These are phyloP conservation scores for Paramecium pentaurelia DNA, from an alignment of 73 alveolate genomes.

Conservation along the genomic window DNA sequence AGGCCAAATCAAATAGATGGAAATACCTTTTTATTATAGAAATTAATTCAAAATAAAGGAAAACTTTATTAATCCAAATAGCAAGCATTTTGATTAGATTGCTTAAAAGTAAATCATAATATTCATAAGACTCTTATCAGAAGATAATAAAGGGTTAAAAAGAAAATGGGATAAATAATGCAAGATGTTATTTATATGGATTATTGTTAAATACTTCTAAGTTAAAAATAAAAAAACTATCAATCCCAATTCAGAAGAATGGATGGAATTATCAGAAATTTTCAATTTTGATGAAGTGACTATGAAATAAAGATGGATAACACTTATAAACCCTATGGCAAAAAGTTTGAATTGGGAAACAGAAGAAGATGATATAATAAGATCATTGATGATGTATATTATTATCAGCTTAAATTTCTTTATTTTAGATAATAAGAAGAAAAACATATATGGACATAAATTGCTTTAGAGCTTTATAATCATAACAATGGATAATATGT, in stretches of 20 bases:
- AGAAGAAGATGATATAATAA: constrained; percentile 38
- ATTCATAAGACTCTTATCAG: neutral
- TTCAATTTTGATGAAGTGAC: neutral
- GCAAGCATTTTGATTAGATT: constrained; percentile 25
- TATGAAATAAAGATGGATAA: constrained; percentile 19
- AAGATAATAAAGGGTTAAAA: constrained; percentile 4
- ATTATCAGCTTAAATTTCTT: neutral
- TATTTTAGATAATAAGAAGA: constrained; percentile 5
- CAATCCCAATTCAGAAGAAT: constrained; percentile 23
- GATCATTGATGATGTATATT: constrained; percentile 8
- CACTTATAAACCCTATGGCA: constrained; percentile 21
- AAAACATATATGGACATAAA: constrained; percentile 30
- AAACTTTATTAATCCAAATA: constrained; percentile 38
- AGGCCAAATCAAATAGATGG: neutral
- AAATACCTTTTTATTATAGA: neutral
- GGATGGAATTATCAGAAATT: neutral
- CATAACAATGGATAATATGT: constrained; percentile 44
- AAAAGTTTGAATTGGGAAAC: constrained; percentile 36
- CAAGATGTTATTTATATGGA: constrained; percentile 33
- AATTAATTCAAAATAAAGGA: constrained; percentile 16
- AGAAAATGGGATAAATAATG: constrained; percentile 43
- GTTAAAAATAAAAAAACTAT: neutral
- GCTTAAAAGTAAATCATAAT: neutral
- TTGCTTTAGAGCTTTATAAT: constrained; percentile 33
- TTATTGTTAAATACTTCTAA: constrained; percentile 1